phyloP scores from a whole-genome alignment of 768 basidiomycete genomes.

The Tulasnella sp. region DNA sequence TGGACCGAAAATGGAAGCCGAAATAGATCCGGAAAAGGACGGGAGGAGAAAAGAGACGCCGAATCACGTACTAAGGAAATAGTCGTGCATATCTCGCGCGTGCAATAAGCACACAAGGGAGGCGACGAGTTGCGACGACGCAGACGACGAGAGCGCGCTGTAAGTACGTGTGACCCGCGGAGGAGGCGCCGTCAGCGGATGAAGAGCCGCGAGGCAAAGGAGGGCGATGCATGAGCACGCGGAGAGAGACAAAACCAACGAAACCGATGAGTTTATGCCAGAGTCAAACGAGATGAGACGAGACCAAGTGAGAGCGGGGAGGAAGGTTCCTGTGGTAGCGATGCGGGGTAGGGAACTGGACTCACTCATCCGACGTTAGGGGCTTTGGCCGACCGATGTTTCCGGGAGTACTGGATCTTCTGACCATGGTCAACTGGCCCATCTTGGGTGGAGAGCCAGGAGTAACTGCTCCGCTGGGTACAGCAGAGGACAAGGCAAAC shows the following conservation, averaged over 20 bases:
- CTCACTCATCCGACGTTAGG: conserved; percentile 14
- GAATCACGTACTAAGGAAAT: conserved; percentile 14
- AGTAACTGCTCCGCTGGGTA: background rate
- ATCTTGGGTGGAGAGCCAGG: background rate
- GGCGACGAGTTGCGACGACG: conserved; percentile 3
- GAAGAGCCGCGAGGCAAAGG: no score
- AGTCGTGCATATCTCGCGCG: conserved; percentile 7
- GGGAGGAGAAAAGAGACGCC: background rate
- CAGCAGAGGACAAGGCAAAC: background rate
- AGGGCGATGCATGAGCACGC: no score
- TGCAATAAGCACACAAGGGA: conserved; percentile 13
- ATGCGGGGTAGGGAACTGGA: background rate
- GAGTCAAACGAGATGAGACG: no score
- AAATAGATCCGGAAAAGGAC: background rate
- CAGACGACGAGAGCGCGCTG: background rate
- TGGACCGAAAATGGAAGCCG: background rate
- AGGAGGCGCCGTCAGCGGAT: no score
- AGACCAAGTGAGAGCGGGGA: background rate
- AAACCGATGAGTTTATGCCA: no score
- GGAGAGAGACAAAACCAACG: no score
- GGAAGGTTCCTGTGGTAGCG: background rate
- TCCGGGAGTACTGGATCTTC: background rate
- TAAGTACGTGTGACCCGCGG: background rate
- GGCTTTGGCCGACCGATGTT: no score
- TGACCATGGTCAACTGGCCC: background rate